A percentile compares a stretch with the other conserved stretches of the same genome.
phyloP scores from a whole-genome alignment of 2,329 filamentous ascomycete species.

The Fusarium keratoplasticum region DNA sequence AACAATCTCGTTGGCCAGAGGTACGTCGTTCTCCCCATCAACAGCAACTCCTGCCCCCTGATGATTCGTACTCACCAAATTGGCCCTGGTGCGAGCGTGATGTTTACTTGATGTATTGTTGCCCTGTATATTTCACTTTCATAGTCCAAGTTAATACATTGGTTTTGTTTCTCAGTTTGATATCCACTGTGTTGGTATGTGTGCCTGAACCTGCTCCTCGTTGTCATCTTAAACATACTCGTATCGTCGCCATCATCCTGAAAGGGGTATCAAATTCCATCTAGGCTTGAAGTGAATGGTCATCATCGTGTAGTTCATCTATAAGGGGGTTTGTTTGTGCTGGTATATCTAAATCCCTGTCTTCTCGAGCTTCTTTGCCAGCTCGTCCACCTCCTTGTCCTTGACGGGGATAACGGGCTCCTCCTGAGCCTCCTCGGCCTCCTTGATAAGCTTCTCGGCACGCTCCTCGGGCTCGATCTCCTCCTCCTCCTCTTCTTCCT shows the following conservation, averaged over 20 bases:
- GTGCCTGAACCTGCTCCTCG: background rate
- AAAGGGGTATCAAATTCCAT: slow-evolving; percentile 49
- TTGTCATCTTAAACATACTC: background rate
- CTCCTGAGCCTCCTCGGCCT: slow-evolving; percentile 78
- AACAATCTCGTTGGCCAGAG: slow-evolving; percentile 32
- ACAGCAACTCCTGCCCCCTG: background rate
- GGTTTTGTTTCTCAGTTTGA: background rate
- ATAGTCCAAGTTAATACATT: background rate
- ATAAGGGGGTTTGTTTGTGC: slow-evolving; percentile 19
- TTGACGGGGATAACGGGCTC: slow-evolving; percentile 78
- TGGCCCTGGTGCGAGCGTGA: background rate
- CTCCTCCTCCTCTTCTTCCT: slow-evolving; percentile 76
- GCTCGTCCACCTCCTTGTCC: slow-evolving; percentile 82
- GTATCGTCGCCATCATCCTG: slow-evolving; percentile 12
- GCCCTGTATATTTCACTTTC: background rate
- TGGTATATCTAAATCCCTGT: slow-evolving; percentile 62
- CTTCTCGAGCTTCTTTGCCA: slow-evolving; percentile 82
- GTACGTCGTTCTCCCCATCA: slow-evolving; percentile 36
- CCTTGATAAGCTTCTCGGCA: slow-evolving; percentile 75
- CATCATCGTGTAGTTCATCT: slow-evolving; percentile 45
- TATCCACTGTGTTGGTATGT: background rate
- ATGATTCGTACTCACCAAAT: slow-evolving; percentile 1
- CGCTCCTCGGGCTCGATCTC: slow-evolving; percentile 69
- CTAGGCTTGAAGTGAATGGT: slow-evolving; percentile 35
- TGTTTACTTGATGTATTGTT: background rate